Evolutionary conservation across 129 eudicot genomes (phyloP), one percentile per base, ranked within the genome.

Genomic region (Flaveria brownii): DNA sequence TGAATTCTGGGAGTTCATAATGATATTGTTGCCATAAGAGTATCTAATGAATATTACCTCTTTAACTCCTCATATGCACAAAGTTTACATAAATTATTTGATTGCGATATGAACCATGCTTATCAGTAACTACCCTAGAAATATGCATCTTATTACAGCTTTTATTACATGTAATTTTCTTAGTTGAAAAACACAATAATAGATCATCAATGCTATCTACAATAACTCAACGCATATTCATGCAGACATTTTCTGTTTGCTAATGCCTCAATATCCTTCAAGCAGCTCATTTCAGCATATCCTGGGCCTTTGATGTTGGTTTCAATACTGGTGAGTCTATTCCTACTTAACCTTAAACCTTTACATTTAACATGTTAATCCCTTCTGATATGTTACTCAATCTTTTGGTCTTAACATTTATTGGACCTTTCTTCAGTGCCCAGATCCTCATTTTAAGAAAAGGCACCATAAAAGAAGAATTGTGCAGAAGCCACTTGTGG

Each of bases 391-490:
- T 17, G 20, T 2, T 57, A 0, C 7, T 70, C 52, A 15, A 1
- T 47, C 60, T 70, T 15, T 51, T 42, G 17, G n/a, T 65, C 33
- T 64, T 65, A 39, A 51, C 57, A 54, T 5, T 63, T 52, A 54
- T 52, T 28, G n/a, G 43, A 59, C 50, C 4, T 71, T 9, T 73
- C 26, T 84, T 83, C 90, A 95, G 99, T 95, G 99, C 69, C 99
- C 99, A 54, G 99, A 95, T 85, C 99, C 99, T 66, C 97, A 95
- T 81, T 95, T 95, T 78, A 95, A 95, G 87, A 91, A 86, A 71
- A 86, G 77, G 71, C 90, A 95, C 75, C 96, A 85, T 69, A 95
- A 95, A 85, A 87, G 99, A 83, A 89, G 99, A 78, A 89, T 95
- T 11, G 79, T 95, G 54, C 99, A 95, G 78, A 95, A 91, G 88